Evolutionary conservation across 495 filamentous ascomycete genomes (phyloP).

Genomic region (Parachaetomium inaequale): DNA sequence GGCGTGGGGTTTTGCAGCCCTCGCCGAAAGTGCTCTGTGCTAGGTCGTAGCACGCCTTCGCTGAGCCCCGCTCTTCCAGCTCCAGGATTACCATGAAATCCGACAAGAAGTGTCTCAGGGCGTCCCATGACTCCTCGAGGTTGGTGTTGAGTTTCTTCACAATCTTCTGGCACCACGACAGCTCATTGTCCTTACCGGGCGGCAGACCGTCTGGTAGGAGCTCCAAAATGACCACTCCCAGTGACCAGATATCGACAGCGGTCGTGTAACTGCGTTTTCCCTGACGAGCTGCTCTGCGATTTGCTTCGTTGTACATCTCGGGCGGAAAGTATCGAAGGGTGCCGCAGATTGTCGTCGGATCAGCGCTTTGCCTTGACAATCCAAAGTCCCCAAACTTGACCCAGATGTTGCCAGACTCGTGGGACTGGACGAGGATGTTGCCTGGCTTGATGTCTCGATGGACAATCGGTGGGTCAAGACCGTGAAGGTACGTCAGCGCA

Average conservation of each 20-base stretch:
- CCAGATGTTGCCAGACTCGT: neutral
- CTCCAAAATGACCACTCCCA: neutral
- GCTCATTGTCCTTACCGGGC: too few species aligned
- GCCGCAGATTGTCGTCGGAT: neutral
- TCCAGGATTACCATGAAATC: neutral
- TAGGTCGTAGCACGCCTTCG: neutral
- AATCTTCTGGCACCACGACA: neutral
- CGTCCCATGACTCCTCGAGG: neutral
- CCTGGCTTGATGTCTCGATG: neutral
- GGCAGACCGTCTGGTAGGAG: neutral
- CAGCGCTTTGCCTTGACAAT: neutral
- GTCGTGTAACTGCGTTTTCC: neutral
- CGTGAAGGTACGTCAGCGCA: neutral
- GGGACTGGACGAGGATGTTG: neutral
- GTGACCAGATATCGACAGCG: constrained; percentile 5
- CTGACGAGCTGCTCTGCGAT: neutral
- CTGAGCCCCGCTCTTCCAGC: neutral
- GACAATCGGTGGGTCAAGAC: neutral
- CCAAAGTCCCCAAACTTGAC: neutral
- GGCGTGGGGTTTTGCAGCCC: too few species aligned
- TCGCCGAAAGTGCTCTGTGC: too few species aligned
- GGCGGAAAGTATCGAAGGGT: neutral
- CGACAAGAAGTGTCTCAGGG: neutral
- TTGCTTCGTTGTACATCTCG: neutral
- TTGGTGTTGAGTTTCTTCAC: neutral